A percentile compares a stretch with the other conserved stretches of the same genome.
These are phyloP conservation scores for Sclerotinia minor DNA, from an alignment of 2,329 filamentous ascomycete genomes.

Conservation along the genomic window DNA sequence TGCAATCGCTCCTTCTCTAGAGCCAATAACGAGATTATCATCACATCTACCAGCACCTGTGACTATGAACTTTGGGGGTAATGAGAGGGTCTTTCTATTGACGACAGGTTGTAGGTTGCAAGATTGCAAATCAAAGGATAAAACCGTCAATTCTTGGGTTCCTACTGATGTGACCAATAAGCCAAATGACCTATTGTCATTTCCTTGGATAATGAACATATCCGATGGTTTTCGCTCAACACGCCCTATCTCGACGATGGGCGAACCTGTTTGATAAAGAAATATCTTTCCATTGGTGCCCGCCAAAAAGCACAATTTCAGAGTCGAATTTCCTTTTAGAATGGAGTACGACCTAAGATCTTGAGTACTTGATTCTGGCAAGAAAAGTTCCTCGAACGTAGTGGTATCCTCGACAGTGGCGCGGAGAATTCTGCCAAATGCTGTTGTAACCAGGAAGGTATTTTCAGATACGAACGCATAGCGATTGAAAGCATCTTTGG, in stretches of 20 bases:
- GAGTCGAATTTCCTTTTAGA: slow-evolving; percentile 43
- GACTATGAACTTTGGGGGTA: slow-evolving; percentile 50
- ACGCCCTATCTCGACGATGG: slow-evolving; percentile 30
- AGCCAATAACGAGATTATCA: slow-evolving; percentile 52
- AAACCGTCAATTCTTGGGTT: slow-evolving; percentile 5
- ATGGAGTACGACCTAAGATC: slow-evolving; percentile 52
- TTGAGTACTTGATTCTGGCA: slow-evolving; percentile 38
- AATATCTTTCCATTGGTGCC: slow-evolving; percentile 46
- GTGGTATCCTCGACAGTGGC: slow-evolving; percentile 40
- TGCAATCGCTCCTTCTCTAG: slow-evolving; percentile 55
- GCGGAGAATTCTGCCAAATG: slow-evolving; percentile 59
- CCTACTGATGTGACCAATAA: slow-evolving; percentile 12
- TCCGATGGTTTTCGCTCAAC: slow-evolving; percentile 37
- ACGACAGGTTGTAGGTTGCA: too few species aligned
- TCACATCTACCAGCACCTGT: slow-evolving; percentile 50
- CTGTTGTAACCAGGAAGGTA: slow-evolving; percentile 58
- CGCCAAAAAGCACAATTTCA: slow-evolving; percentile 48
- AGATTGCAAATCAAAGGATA: slow-evolving; percentile 11
- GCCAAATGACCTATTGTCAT: not conserved
- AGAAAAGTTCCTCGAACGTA: slow-evolving; percentile 38
- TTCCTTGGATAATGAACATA: slow-evolving; percentile 38
- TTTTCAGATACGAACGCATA: slow-evolving; percentile 62
- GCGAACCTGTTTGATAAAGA: slow-evolving; percentile 28
- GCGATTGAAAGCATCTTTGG: slow-evolving; percentile 54
- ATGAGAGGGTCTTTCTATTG: slow-evolving; percentile 11